phyloP scores from a whole-genome alignment of 2,329 filamentous ascomycete species.

The Daldinia sp. region DNA sequence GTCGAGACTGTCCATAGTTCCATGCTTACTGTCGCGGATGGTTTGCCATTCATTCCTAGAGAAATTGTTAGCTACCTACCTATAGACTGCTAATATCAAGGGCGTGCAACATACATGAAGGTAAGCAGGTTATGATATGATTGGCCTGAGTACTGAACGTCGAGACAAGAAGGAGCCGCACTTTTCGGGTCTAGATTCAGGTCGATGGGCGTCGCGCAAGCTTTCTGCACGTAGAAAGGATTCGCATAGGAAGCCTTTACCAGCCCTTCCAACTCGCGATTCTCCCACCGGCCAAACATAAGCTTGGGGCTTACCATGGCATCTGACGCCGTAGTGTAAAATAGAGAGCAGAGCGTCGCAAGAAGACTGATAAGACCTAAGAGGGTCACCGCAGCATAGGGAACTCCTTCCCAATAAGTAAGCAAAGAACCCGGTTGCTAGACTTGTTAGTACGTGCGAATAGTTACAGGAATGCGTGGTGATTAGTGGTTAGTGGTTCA shows the following conservation, averaged over 20 bases:
- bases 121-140: constrained; percentile 74
- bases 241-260: constrained; percentile 73
- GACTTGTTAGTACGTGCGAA: neutral
- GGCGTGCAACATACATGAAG: constrained; percentile 55
- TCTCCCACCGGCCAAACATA: constrained; percentile 62
- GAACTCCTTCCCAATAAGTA: constrained; percentile 71
- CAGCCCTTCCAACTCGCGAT: constrained; percentile 59
- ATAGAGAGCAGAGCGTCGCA: constrained; percentile 70
- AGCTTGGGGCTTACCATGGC: constrained; percentile 79
- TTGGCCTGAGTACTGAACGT: constrained; percentile 74
- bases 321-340: constrained; percentile 81
- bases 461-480: neutral
- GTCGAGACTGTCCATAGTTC: constrained; percentile 50
- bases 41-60: constrained; percentile 59
- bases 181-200: constrained; percentile 49
- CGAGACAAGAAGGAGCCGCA: constrained; percentile 66
- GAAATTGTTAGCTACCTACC: constrained; percentile 41
- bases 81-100: neutral
- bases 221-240: constrained; percentile 58
- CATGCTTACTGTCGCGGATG: constrained; percentile 55
- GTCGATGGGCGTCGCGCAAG: constrained; percentile 70
- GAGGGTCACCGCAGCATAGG: constrained; percentile 68
- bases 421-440: constrained; percentile 75
- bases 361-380: constrained; percentile 71
- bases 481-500: constrained; percentile 10